A percentile compares a stretch with the other conserved stretches of the same genome.
phyloP scores from a whole-genome alignment of 2,329 filamentous ascomycete species.

The Exophiala mesophila region DNA sequence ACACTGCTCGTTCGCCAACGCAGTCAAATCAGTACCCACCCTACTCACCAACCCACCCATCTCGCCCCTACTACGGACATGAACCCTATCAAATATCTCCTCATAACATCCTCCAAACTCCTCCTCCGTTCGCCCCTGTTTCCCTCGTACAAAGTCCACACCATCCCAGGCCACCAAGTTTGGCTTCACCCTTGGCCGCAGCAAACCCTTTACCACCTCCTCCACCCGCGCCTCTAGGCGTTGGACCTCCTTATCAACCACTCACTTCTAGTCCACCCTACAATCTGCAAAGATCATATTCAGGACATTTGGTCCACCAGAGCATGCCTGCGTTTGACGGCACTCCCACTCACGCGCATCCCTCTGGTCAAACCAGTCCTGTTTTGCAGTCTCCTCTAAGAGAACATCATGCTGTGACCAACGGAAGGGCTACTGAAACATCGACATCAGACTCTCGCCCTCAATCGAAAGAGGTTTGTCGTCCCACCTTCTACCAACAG shows the following conservation, averaged over 20 bases:
- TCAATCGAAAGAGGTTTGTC: slow-evolving; percentile 36
- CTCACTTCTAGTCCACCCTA: slow-evolving; percentile 22
- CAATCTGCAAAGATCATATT: slow-evolving; percentile 21
- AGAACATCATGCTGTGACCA: slow-evolving; percentile 36
- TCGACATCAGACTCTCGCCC: slow-evolving; percentile 34
- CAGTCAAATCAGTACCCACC: slow-evolving; percentile 40
- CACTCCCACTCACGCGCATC: slow-evolving; percentile 39
- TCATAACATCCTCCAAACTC: slow-evolving; percentile 37
- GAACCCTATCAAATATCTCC: slow-evolving; percentile 32
- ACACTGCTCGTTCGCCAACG: slow-evolving; percentile 42
- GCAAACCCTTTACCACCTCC: slow-evolving; percentile 22
- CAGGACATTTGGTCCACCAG: slow-evolving; percentile 13
- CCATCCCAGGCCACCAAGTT: slow-evolving; percentile 32
- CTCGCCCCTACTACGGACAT: slow-evolving; percentile 40
- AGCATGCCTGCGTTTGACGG: slow-evolving; percentile 38
- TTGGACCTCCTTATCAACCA: slow-evolving; percentile 19
- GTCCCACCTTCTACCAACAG: slow-evolving; percentile 6
- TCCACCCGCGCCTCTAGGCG: slow-evolving; percentile 14
- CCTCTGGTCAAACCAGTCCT: slow-evolving; percentile 33
- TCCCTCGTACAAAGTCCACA: slow-evolving; percentile 38
- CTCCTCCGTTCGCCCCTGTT: slow-evolving; percentile 36
- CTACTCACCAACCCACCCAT: slow-evolving; percentile 40
- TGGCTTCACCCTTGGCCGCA: slow-evolving; percentile 36
- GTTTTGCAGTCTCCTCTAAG: slow-evolving; percentile 40
- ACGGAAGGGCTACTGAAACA: slow-evolving; percentile 32